Percentiles rank a stretch among this genome's conserved stretches.
These are phyloP conservation scores for Oenanthe sinensis DNA, from an alignment of 129 eudicot genomes.

Conservation along the genomic window DNA sequence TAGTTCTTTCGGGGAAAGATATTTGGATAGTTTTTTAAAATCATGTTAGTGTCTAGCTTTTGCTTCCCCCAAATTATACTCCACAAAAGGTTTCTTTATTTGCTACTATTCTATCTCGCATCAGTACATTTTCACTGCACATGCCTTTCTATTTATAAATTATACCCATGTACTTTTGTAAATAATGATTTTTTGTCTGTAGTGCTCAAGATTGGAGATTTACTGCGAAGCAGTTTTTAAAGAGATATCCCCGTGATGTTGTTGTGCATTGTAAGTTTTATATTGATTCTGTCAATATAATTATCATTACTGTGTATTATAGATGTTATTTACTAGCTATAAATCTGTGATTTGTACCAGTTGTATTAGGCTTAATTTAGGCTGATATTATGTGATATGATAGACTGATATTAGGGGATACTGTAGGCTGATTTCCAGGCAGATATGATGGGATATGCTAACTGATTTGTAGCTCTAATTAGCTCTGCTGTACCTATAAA, in stretches of 20 bases:
- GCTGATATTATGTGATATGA: too few species aligned
- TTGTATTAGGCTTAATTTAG: too few species aligned
- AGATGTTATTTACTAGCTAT: too few species aligned
- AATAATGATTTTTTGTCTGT: conserved; percentile 5
- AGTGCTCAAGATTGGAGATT: conserved; percentile 87
- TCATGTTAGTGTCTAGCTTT: not conserved
- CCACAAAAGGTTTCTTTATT: not conserved
- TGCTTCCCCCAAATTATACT: not conserved
- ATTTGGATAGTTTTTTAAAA: not conserved
- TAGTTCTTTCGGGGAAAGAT: not conserved
- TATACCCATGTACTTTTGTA: not conserved
- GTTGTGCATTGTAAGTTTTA: conserved; percentile 71
- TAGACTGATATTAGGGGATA: too few species aligned
- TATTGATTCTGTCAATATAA: not conserved
- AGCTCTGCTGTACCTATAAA: too few species aligned
- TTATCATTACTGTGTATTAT: too few species aligned
- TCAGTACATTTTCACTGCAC: not conserved
- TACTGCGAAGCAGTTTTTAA: conserved; percentile 75
- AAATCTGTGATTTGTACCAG: too few species aligned
- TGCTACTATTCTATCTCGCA: not conserved
- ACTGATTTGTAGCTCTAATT: too few species aligned
- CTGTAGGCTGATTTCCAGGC: too few species aligned
- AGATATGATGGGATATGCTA: too few species aligned
- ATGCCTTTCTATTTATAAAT: not conserved
- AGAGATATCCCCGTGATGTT: conserved; percentile 61